Percentiles rank a stretch among this genome's conserved stretches.
Conservation (phyloP, 179 eudicot genomes). For the Camellia oleifera region DNA sequence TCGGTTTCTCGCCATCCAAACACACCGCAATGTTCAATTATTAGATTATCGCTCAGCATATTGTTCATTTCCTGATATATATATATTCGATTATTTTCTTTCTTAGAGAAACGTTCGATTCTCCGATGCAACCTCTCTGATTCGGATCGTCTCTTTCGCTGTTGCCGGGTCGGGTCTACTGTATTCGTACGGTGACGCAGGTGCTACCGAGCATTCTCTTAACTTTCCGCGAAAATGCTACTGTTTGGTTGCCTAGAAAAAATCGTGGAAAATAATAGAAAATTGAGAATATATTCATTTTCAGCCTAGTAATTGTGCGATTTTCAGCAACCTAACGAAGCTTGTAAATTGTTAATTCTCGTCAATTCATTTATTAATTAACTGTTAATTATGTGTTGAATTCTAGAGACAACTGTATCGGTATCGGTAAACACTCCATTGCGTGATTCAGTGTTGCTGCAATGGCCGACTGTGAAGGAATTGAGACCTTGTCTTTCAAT, state of each 20-base stretch:
- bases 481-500: background rate
- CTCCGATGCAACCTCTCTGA: background rate
- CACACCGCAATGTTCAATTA: too few species aligned
- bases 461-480: background rate
- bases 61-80: background rate
- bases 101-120: background rate
- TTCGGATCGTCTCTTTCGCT: background rate
- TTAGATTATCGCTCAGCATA: too few species aligned
- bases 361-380: slow-evolving; percentile 1
- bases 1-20: background rate
- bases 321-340: background rate
- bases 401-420: background rate
- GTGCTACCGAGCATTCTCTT: background rate
- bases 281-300: background rate
- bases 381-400: background rate
- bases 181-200: background rate
- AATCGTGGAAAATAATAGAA: background rate
- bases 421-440: background rate
- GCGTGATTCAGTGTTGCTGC: background rate
- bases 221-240: background rate
- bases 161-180: background rate
- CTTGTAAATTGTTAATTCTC: background rate
- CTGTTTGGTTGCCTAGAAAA: slow-evolving; percentile 5
- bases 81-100: background rate
- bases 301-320: background rate